Evolutionary conservation across 768 basidiomycete genomes (phyloP).

Genomic region (Kwoniella europaea): DNA sequence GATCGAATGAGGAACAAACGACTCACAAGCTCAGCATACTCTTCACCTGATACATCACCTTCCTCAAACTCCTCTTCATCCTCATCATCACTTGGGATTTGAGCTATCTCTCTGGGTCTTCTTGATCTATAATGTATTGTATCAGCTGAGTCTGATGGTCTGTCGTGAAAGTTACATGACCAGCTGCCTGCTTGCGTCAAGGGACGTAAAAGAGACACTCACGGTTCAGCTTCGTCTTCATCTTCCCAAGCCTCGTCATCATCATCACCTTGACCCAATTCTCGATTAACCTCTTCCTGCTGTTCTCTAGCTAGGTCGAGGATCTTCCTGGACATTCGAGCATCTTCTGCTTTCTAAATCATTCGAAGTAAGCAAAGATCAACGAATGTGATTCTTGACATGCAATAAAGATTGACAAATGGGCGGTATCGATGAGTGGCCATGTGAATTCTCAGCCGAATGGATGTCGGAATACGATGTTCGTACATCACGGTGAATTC

Average conservation of each 20-base stretch:
- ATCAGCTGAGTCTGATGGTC: neutral
- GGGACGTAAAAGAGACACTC: neutral
- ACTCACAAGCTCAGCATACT: constrained; percentile 62
- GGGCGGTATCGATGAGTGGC: too few relatives aligned
- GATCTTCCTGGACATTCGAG: constrained; percentile 74
- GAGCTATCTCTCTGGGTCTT: constrained; percentile 27
- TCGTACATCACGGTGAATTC: too few relatives aligned
- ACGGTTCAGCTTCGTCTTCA: constrained; percentile 32
- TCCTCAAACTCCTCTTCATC: constrained; percentile 51
- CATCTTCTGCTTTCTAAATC: constrained; percentile 49
- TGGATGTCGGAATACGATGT: too few relatives aligned
- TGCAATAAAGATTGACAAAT: too few relatives aligned
- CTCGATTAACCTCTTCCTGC: constrained; percentile 77
- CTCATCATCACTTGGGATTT: constrained; percentile 36
- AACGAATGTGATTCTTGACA: too few relatives aligned
- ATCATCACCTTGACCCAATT: constrained; percentile 47
- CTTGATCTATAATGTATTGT: constrained; percentile 25
- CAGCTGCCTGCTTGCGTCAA: neutral
- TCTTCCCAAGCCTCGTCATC: constrained; percentile 55
- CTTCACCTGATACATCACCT: constrained; percentile 53
- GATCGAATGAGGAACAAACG: neutral
- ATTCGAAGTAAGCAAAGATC: neutral
- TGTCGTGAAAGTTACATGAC: neutral
- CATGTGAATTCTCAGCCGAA: too few relatives aligned
- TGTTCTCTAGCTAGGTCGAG: constrained; percentile 91